Percentiles rank a stretch among this genome's conserved stretches.
These are phyloP conservation scores for Carex kokanica DNA, from an alignment of 176 grass and related monocot species.

Conservation along the genomic window DNA sequence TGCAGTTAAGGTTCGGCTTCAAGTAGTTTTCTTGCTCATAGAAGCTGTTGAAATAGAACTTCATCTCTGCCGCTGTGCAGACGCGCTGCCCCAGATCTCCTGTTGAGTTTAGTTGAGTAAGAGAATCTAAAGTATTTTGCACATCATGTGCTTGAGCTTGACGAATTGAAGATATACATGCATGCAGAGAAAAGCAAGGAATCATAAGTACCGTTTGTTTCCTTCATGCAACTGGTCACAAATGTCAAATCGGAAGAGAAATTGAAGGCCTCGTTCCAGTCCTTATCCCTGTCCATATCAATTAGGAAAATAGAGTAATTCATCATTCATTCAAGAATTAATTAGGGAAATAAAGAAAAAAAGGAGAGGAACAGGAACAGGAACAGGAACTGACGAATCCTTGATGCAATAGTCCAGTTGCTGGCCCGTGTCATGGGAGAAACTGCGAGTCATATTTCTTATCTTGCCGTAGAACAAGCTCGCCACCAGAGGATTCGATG, in stretches of 20 bases:
- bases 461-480: slow-evolving; percentile 34
- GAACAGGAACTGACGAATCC: slow-evolving; percentile 41
- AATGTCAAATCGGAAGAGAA: slow-evolving; percentile 63
- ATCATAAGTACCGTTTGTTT: slow-evolving; percentile 47
- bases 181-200: too few species aligned
- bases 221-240: slow-evolving; percentile 53
- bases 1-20: slow-evolving; percentile 87
- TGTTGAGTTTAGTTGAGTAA: slow-evolving; percentile 28
- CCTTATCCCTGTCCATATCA: slow-evolving; percentile 41
- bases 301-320: too few species aligned
- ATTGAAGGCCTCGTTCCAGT: slow-evolving; percentile 84
- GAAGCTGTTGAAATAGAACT: slow-evolving; percentile 87
- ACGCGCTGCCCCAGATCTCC: slow-evolving; percentile 63
- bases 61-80: slow-evolving; percentile 81
- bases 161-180: background rate
- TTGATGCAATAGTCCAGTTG: slow-evolving; percentile 72
- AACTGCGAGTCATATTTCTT: slow-evolving; percentile 37
- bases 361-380: background rate
- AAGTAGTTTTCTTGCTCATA: slow-evolving; percentile 63
- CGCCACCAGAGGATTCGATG: slow-evolving; percentile 11
- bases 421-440: slow-evolving; percentile 43
- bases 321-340: too few species aligned
- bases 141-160: background rate
- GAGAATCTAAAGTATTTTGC: background rate
- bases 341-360: too few species aligned